phyloP scores from a whole-genome alignment of 345 rosid genomes.

The Limnanthes douglasii region DNA sequence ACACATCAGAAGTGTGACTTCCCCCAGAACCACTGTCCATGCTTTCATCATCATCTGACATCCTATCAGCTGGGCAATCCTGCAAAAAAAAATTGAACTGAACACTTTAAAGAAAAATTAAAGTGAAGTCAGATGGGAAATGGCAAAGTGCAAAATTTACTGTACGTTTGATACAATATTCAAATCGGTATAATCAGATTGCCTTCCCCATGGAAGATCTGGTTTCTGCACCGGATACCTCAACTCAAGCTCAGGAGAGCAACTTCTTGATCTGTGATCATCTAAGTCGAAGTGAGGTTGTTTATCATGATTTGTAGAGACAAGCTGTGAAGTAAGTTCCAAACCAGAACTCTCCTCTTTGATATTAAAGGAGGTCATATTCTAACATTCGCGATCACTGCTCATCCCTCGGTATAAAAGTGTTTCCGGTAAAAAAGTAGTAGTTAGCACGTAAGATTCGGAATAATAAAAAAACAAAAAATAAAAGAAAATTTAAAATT shows the following conservation, averaged over 20 bases:
- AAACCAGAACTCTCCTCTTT: constrained; percentile 14
- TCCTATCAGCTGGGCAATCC: constrained; percentile 30
- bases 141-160: constrained; percentile 5
- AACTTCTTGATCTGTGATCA: constrained; percentile 16
- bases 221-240: constrained; percentile 17
- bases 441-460: too few relatives aligned
- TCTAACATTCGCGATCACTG: constrained; percentile 18
- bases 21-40: constrained; percentile 30
- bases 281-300: constrained; percentile 12
- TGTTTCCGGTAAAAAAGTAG: too few relatives aligned
- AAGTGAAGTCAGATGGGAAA: constrained; percentile 5
- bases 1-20: constrained; percentile 34
- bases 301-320: constrained; percentile 15
- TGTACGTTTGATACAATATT: constrained; percentile 44
- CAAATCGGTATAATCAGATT: constrained; percentile 19
- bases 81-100: constrained; percentile 14
- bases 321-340: constrained; percentile 11
- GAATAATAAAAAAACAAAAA: too few relatives aligned
- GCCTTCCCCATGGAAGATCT: constrained; percentile 24
- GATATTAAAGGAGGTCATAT: constrained; percentile 7
- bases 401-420: too few relatives aligned
- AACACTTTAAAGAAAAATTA: constrained; percentile 4
- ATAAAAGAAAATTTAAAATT: too few relatives aligned
- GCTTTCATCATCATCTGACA: constrained; percentile 35
- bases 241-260: constrained; percentile 15